Conservation (phyloP, 192 early-diverging fungal genomes). For the Kickxella alabastrina region DNA sequence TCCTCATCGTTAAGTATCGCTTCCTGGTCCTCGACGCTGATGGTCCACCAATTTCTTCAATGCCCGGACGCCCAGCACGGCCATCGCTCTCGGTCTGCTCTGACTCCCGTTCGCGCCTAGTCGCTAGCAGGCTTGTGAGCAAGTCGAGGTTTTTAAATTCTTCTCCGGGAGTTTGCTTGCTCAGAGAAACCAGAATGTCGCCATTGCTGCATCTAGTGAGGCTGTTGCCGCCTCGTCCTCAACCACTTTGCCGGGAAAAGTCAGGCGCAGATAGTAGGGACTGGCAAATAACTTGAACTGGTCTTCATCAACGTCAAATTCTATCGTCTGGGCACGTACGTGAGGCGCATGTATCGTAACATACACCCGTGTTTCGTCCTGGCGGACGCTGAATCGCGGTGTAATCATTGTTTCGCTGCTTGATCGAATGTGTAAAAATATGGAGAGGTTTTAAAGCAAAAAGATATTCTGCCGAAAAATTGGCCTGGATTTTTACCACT, state of each 20-base stretch:
- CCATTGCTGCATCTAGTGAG: conserved; percentile 76
- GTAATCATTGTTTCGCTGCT: too few relatives aligned
- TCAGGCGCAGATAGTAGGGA: conserved; percentile 90
- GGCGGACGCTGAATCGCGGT: conserved; percentile 75
- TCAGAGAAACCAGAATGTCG: conserved; percentile 66
- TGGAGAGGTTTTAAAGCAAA: too few relatives aligned
- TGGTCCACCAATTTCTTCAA: conserved; percentile 32
- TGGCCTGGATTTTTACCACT: too few relatives aligned
- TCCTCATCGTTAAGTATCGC: conserved; percentile 50
- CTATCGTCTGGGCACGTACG: conserved; percentile 81
- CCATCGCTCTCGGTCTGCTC: neutral
- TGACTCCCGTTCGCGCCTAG: conserved; percentile 48
- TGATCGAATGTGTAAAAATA: too few relatives aligned
- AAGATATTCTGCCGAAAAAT: too few relatives aligned
- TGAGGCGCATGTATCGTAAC: conserved; percentile 79
- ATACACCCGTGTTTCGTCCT: conserved; percentile 71
- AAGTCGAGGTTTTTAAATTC: conserved; percentile 87
- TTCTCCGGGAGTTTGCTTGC: conserved; percentile 75
- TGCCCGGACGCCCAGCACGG: conserved; percentile 24
- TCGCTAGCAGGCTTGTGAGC: conserved; percentile 80
- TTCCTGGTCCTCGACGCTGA: conserved; percentile 9
- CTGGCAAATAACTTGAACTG: conserved; percentile 85
- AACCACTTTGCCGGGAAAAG: conserved; percentile 73
- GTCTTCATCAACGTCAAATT: conserved; percentile 75
- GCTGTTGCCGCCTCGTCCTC: conserved; percentile 85